phyloP scores from a whole-genome alignment of 345 rosid species.

The Eucalyptus albens region DNA sequence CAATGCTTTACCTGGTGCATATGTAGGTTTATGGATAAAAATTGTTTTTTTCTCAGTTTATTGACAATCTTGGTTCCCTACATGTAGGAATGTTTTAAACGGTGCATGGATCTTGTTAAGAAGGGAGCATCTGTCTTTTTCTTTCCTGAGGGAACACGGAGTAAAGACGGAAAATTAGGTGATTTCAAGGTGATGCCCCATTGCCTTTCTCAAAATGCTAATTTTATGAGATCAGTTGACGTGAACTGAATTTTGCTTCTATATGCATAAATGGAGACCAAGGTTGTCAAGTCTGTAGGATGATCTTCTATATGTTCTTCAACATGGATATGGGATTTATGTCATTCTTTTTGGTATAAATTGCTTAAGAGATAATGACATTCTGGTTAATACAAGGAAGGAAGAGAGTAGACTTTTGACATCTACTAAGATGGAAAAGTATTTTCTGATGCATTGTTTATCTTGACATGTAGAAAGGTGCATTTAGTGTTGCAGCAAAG shows the following conservation, averaged over 20 bases:
- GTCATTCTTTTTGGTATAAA: background rate
- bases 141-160: conserved; percentile 95
- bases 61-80: background rate
- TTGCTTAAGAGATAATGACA: background rate
- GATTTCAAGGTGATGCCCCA: conserved; percentile 56
- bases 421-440: background rate
- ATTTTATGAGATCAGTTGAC: background rate
- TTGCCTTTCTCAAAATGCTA: background rate
- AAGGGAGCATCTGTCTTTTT: conserved; percentile 78
- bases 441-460: background rate
- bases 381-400: background rate
- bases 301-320: background rate
- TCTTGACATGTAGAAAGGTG: conserved; percentile 63
- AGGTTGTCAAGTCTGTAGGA: background rate
- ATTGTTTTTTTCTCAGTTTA: background rate
- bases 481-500: conserved; percentile 82
- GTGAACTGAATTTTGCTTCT: background rate
- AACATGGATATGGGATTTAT: background rate
- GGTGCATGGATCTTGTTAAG: conserved; percentile 65
- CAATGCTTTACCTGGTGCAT: background rate
- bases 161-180: conserved; percentile 77
- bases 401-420: background rate
- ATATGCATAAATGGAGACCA: background rate
- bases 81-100: conserved; percentile 76
- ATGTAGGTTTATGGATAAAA: background rate